Evolutionary conservation across 1,284 basidiomycete species (phyloP).

Genomic region (Austroboletus niveus): DNA sequence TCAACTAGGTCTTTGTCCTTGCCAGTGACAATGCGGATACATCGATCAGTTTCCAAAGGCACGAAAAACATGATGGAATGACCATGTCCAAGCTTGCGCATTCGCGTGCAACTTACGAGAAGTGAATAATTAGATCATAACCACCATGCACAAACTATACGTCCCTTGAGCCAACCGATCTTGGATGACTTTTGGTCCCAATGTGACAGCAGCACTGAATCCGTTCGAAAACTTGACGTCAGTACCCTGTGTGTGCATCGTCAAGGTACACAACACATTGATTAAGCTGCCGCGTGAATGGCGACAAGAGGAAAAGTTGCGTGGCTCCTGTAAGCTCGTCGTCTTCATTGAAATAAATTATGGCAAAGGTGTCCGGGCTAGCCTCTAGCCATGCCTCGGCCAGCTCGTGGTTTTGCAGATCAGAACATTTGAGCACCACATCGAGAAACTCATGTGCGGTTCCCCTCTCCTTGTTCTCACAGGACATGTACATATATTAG

Average conservation of each 20-base stretch:
- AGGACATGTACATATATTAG: slow-evolving; percentile 32
- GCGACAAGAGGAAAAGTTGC: slow-evolving; percentile 43
- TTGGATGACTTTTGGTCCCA: slow-evolving; percentile 54
- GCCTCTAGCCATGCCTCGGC: slow-evolving; percentile 41
- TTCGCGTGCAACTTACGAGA: slow-evolving; percentile 54
- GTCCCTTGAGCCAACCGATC: slow-evolving; percentile 53
- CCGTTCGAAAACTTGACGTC: slow-evolving; percentile 48
- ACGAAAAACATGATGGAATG: slow-evolving; percentile 50
- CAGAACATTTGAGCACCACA: slow-evolving; percentile 50
- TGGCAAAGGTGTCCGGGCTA: slow-evolving; percentile 32
- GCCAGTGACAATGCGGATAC: slow-evolving; percentile 34
- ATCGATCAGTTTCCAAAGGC: slow-evolving; percentile 44
- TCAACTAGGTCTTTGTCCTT: slow-evolving; percentile 1
- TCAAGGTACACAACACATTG: slow-evolving; percentile 53
- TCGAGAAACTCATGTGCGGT: slow-evolving; percentile 36
- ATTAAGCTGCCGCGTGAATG: slow-evolving; percentile 41
- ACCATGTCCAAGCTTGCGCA: too few species aligned
- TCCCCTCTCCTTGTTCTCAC: slow-evolving; percentile 7
- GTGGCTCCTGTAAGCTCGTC: slow-evolving; percentile 36
- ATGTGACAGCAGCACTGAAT: slow-evolving; percentile 49
- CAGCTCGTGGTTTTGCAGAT: slow-evolving; percentile 44
- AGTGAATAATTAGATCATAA: not conserved
- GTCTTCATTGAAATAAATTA: too few species aligned
- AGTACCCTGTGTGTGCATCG: slow-evolving; percentile 60
- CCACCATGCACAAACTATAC: not conserved